Conservation (phyloP, 2,329 filamentous ascomycete species). For the Penicillium sp. region DNA sequence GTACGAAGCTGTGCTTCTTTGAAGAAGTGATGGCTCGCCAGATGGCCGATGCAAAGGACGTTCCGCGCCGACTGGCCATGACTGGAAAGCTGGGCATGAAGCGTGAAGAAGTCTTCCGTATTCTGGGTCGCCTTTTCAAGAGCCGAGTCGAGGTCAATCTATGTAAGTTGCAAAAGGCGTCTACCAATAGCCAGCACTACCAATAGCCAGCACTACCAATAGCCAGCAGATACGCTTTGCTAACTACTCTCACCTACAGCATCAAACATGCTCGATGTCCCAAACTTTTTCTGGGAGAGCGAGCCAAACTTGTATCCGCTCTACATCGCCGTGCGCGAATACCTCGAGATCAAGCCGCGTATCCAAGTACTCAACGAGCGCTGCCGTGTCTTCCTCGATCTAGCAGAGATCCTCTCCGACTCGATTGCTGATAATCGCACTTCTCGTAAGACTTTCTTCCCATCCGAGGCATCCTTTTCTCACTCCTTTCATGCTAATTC, state of each 20-base stretch:
- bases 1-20: slow-evolving; percentile 93
- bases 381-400: slow-evolving; percentile 92
- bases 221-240: neutral
- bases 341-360: slow-evolving; percentile 93
- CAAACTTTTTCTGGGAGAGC: slow-evolving; percentile 83
- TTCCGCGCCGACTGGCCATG: slow-evolving; percentile 83
- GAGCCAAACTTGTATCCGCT: slow-evolving; percentile 94
- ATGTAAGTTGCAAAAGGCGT: slow-evolving; percentile 56
- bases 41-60: slow-evolving; percentile 88
- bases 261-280: slow-evolving; percentile 92
- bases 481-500: slow-evolving; percentile 1
- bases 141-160: slow-evolving; percentile 96
- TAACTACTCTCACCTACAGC: slow-evolving; percentile 52
- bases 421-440: slow-evolving; percentile 92
- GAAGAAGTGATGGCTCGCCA: slow-evolving; percentile 95
- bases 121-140: slow-evolving; percentile 87
- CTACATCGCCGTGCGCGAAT: slow-evolving; percentile 92
- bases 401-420: slow-evolving; percentile 92
- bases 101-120: slow-evolving; percentile 85
- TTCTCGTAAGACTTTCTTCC: slow-evolving; percentile 58
- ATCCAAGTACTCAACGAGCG: slow-evolving; percentile 97
- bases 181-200: too few species aligned
- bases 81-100: slow-evolving; percentile 92
- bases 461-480: neutral
- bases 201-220: too few species aligned